These are phyloP conservation scores for Albizia julibrissin DNA, from an alignment of 306 rosid genomes.

Conservation along the genomic window DNA sequence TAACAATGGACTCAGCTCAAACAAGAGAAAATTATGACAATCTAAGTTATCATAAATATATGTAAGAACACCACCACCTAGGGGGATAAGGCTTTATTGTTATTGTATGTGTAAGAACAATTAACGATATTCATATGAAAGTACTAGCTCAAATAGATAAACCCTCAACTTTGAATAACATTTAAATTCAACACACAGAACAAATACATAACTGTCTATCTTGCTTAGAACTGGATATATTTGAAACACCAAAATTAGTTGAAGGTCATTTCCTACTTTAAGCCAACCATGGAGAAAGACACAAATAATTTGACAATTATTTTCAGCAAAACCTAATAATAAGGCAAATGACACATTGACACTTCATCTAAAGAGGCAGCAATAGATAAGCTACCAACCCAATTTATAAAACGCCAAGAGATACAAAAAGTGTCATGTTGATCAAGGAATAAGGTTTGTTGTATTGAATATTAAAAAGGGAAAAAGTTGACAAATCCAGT, in stretches of 20 bases:
- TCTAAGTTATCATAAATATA: conserved; percentile 20
- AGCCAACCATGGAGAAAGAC: background rate
- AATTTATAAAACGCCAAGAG: conserved; percentile 11
- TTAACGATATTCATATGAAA: background rate
- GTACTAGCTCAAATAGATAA: background rate
- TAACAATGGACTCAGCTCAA: background rate
- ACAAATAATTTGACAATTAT: background rate
- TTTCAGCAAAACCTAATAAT: background rate
- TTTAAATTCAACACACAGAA: background rate
- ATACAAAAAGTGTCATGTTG: background rate
- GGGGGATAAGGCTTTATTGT: too few relatives aligned
- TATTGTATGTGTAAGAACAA: background rate
- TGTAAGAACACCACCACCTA: background rate
- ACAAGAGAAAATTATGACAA: conserved; percentile 1
- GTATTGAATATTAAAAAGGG: background rate
- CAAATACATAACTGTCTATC: background rate
- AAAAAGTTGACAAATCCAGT: background rate
- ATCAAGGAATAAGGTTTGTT: background rate
- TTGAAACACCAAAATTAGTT: conserved; percentile 1
- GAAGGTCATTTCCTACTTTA: background rate
- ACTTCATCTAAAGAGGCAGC: conserved; percentile 9
- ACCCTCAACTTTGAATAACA: conserved; percentile 4
- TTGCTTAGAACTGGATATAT: background rate
- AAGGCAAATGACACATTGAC: background rate
- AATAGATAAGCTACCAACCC: background rate